A percentile compares a stretch with the other conserved stretches of the same genome.
phyloP scores from a whole-genome alignment of 345 rosid species.

The Gossypium sturtianum region DNA sequence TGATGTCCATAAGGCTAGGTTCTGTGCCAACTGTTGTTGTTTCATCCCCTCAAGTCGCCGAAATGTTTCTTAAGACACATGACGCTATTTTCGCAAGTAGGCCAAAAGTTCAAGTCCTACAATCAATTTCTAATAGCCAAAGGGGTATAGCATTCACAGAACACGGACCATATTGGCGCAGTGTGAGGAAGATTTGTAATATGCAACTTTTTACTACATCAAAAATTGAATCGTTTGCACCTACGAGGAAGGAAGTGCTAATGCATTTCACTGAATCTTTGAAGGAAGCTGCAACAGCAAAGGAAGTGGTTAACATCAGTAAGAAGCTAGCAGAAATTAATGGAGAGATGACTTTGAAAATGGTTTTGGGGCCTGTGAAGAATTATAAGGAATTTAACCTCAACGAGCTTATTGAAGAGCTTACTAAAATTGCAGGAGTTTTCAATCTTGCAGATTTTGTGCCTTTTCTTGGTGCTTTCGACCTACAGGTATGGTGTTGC shows the following conservation, averaged over 20 bases:
- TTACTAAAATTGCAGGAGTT: constrained; percentile 7
- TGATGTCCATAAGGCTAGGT: constrained; percentile 20
- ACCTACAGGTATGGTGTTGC: constrained; percentile 18
- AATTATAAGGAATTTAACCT: background rate
- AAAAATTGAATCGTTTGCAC: background rate
- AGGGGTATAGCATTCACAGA: background rate
- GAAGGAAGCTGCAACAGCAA: too few species aligned
- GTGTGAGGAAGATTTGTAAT: background rate
- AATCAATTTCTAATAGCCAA: background rate
- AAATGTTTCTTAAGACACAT: constrained; percentile 35
- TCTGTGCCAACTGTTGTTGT: constrained; percentile 26
- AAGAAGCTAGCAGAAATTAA: background rate
- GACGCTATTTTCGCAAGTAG: constrained; percentile 35
- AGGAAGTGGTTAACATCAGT: too few species aligned
- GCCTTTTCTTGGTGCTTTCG: constrained; percentile 11
- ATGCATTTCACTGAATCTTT: too few species aligned
- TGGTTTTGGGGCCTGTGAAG: background rate
- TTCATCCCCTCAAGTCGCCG: constrained; percentile 36
- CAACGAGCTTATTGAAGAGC: background rate
- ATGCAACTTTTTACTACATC: background rate
- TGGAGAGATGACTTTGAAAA: background rate
- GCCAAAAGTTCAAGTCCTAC: constrained; percentile 11
- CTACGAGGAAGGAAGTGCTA: background rate
- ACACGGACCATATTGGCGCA: too few species aligned
- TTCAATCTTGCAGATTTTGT: constrained; percentile 22